phyloP scores from a whole-genome alignment of 768 basidiomycete species.

The Chlorophyllum brunneum region DNA sequence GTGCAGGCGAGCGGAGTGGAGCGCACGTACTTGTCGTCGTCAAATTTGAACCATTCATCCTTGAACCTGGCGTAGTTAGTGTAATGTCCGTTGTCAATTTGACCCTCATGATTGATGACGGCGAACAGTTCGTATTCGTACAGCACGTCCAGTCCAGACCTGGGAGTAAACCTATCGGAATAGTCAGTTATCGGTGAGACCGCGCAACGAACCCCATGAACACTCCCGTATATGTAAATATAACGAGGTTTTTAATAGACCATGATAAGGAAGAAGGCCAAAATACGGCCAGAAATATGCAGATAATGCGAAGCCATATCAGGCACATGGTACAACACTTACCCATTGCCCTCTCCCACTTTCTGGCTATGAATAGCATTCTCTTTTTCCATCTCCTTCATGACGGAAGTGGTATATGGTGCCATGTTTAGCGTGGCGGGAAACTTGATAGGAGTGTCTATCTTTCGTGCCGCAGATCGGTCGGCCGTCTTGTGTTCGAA shows the following conservation, averaged over 20 bases:
- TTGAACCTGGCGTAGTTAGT: constrained; percentile 81
- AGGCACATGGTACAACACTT: constrained; percentile 1
- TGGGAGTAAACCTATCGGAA: background rate
- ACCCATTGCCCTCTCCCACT: background rate
- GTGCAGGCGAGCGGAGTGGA: background rate
- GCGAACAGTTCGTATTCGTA: constrained; percentile 92
- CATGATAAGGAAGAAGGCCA: background rate
- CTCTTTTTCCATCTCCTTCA: constrained; percentile 50
- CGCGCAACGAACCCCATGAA: background rate
- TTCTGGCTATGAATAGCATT: constrained; percentile 17
- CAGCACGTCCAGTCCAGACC: constrained; percentile 53
- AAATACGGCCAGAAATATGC: background rate
- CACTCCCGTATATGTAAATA: background rate
- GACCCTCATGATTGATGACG: constrained; percentile 93
- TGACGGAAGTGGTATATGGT: constrained; percentile 69
- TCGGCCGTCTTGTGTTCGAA: constrained; percentile 85
- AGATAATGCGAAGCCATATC: background rate
- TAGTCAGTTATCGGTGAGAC: background rate
- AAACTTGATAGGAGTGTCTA: constrained; percentile 79
- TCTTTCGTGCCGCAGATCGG: constrained; percentile 74
- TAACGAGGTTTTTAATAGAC: background rate
- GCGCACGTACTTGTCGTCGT: constrained; percentile 10
- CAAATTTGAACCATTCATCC: constrained; percentile 61
- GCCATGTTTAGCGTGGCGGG: constrained; percentile 86
- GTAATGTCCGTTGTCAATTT: constrained; percentile 94